Evolutionary conservation across 805 yeast genomes (phyloP).

Genomic region (Ogataea naganishii): DNA sequence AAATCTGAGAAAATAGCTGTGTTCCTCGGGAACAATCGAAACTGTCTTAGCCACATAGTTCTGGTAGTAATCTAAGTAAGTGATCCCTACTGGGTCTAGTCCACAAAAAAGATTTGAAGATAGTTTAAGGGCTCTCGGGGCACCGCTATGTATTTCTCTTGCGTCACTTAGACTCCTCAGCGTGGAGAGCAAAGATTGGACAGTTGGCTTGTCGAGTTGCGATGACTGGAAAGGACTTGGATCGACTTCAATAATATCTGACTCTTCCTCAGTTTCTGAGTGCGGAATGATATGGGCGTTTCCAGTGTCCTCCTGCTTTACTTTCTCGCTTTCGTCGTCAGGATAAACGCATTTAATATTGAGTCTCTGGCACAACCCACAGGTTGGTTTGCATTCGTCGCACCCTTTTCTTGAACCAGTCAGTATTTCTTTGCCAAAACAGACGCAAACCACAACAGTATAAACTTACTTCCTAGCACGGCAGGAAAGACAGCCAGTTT

Average conservation of each 20-base stretch:
- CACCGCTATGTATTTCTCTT: no score
- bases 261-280: neutral
- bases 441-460: neutral
- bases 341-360: slow-evolving; percentile 20
- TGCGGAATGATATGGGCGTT: neutral
- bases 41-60: slow-evolving; percentile 36
- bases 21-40: slow-evolving; percentile 37
- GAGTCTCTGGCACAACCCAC: slow-evolving; percentile 28
- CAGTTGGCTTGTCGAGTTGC: no score
- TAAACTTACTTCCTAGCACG: slow-evolving; percentile 9
- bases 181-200: no score
- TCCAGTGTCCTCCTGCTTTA: slow-evolving; percentile 3
- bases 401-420: slow-evolving; percentile 29
- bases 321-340: slow-evolving; percentile 5
- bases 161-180: no score
- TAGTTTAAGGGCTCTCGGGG: no score
- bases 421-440: neutral
- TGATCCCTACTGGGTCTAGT: slow-evolving; percentile 7
- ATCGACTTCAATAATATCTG: neutral
- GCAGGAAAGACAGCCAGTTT: slow-evolving; percentile 12
- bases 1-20: slow-evolving; percentile 41
- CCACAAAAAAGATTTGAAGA: slow-evolving; percentile 8
- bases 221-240: slow-evolving; percentile 3
- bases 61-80: slow-evolving; percentile 37
- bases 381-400: slow-evolving; percentile 32